Percentiles rank a stretch among this genome's conserved stretches.
These are phyloP conservation scores for Combretum micranthum DNA, from an alignment of 345 rosid species.

Conservation along the genomic window DNA sequence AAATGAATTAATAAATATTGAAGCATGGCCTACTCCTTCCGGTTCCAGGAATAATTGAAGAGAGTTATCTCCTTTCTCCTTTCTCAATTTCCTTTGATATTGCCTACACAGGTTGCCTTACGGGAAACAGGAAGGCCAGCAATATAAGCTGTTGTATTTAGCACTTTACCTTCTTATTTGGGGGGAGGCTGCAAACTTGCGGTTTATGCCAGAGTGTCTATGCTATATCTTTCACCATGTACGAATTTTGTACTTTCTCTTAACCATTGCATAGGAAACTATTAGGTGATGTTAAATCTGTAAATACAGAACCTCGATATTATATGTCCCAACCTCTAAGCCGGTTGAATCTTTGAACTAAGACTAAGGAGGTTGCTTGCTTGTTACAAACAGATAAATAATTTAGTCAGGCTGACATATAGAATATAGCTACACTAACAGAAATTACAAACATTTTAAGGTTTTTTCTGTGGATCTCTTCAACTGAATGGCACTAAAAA, in stretches of 20 bases:
- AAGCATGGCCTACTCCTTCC: no score
- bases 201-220: conserved; percentile 91
- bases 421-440: neutral
- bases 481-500: no score
- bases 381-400: neutral
- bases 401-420: neutral
- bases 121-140: conserved; percentile 74
- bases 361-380: no score
- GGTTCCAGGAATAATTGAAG: no score
- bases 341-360: no score
- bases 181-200: conserved; percentile 97
- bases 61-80: no score
- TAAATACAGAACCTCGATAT: no score
- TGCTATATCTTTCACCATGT: conserved; percentile 95
- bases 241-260: neutral
- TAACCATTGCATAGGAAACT: no score
- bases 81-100: neutral
- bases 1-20: no score
- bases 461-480: neutral
- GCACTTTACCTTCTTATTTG: conserved; percentile 95
- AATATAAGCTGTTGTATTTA: conserved; percentile 70
- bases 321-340: no score
- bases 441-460: neutral
- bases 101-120: conserved; percentile 55
- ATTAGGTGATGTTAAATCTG: no score